These are phyloP conservation scores for Bolboschoenus planiculmis DNA, from an alignment of 176 grass and related monocot genomes.

Conservation along the genomic window DNA sequence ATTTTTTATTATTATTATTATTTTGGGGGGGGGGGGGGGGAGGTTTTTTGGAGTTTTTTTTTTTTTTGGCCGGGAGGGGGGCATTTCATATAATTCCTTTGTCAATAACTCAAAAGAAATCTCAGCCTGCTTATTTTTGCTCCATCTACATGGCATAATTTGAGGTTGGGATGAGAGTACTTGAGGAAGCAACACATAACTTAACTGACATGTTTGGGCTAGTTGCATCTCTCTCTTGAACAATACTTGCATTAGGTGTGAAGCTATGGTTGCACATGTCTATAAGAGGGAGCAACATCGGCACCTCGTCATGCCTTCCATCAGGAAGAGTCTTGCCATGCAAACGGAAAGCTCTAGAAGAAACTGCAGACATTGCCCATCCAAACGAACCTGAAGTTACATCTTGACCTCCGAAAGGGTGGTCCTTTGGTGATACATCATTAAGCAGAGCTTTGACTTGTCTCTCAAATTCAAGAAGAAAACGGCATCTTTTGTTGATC, in stretches of 20 bases:
- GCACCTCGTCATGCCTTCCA: slow-evolving; percentile 35
- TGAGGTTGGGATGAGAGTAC: not conserved
- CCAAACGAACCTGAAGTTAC: slow-evolving; percentile 78
- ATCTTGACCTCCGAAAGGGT: slow-evolving; percentile 82
- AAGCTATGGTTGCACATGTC: slow-evolving; percentile 99
- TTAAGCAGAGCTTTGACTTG: slow-evolving; percentile 37
- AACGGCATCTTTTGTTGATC: slow-evolving; percentile 90
- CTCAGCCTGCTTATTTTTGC: not conserved
- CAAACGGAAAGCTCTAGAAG: slow-evolving; percentile 84
- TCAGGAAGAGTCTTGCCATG: slow-evolving; percentile 37
- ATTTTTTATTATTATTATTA: too few species aligned
- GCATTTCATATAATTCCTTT: not conserved
- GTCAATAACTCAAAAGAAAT: not conserved
- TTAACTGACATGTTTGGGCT: slow-evolving; percentile 75
- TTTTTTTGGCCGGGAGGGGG: too few species aligned
- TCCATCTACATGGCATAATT: not conserved
- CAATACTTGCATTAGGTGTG: slow-evolving; percentile 70
- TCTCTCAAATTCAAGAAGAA: slow-evolving; percentile 82
- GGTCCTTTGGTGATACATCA: slow-evolving; percentile 28
- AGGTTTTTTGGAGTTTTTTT: too few species aligned
- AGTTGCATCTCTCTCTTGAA: slow-evolving; percentile 64
- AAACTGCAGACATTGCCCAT: slow-evolving; percentile 88
- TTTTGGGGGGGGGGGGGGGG: too few species aligned
- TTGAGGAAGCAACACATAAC: slow-evolving; percentile 34
- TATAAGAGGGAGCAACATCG: slow-evolving; percentile 88